A percentile compares a stretch with the other conserved stretches of the same genome.
Conservation (phyloP, 768 basidiomycete genomes). For the Tylopilus sp. region DNA sequence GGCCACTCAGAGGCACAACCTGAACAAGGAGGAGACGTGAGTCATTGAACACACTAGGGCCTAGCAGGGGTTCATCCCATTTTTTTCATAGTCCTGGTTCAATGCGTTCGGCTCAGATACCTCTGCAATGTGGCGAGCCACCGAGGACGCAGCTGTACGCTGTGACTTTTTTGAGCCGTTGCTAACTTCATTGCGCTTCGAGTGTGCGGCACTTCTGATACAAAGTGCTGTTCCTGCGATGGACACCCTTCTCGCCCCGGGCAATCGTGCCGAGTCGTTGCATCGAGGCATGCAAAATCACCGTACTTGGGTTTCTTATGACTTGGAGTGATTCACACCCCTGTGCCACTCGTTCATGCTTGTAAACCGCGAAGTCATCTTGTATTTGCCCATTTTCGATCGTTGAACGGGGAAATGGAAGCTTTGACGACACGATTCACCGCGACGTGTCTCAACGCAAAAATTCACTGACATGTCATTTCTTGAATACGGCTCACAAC, state of each 20-base stretch:
- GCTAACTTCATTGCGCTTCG: not conserved
- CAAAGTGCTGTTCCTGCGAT: conserved; percentile 5
- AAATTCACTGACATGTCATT: conserved; percentile 3
- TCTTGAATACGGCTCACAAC: conserved; percentile 9
- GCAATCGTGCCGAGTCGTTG: conserved; percentile 5
- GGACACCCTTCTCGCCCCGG: conserved; percentile 2
- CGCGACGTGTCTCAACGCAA: no score
- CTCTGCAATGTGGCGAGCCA: conserved; percentile 3
- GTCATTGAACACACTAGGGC: not conserved
- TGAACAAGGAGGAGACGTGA: not conserved
- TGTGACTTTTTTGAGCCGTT: conserved; percentile 1
- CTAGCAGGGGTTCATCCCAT: no score
- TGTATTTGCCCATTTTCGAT: conserved; percentile 5
- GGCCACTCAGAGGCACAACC: not conserved
- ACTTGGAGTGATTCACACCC: not conserved
- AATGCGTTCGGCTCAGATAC: not conserved
- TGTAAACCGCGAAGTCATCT: conserved; percentile 6
- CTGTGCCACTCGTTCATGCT: conserved; percentile 1
- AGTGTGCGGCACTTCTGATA: conserved; percentile 3
- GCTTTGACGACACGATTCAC: no score
- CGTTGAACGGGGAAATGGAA: conserved; percentile 3
- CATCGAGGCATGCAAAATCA: conserved; percentile 1
- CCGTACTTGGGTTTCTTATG: not conserved
- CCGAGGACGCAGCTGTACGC: not conserved
- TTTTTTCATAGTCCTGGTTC: not conserved